Conservation (phyloP, 495 filamentous ascomycete species). For the Letharia columbiana region DNA sequence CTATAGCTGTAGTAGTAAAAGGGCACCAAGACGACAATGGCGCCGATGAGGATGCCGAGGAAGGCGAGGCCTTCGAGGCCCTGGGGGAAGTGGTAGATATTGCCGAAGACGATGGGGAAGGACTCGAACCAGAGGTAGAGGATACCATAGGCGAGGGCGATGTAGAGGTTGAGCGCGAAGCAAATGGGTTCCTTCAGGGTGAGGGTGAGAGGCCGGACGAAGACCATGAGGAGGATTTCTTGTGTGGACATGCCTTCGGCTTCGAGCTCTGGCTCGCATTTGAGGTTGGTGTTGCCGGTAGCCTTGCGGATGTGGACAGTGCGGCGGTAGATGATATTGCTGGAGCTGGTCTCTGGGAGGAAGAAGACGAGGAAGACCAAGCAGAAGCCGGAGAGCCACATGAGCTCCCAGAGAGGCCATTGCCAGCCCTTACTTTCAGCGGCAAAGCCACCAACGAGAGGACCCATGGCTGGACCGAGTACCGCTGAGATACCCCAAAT, state of each 20-base stretch:
- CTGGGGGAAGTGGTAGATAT: conserved; percentile 41
- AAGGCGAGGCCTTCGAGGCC: conserved; percentile 42
- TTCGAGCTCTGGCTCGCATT: conserved; percentile 37
- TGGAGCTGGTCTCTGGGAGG: conserved; percentile 25
- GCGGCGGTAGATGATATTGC: conserved; percentile 30
- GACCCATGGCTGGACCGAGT: conserved; percentile 37
- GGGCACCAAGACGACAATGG: conserved; percentile 33
- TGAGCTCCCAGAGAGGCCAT: conserved; percentile 40
- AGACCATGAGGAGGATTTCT: conserved; percentile 31
- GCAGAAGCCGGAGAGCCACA: conserved; percentile 27
- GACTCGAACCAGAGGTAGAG: conserved; percentile 52
- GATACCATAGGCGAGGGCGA: conserved; percentile 45
- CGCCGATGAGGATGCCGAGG: conserved; percentile 41
- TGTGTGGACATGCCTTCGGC: conserved; percentile 26
- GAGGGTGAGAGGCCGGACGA: conserved; percentile 38
- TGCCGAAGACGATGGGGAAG: conserved; percentile 45
- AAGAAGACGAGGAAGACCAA: conserved; percentile 29
- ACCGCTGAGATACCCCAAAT: conserved; percentile 32
- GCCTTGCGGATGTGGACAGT: conserved; percentile 25
- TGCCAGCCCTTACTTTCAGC: conserved; percentile 33
- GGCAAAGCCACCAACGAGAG: conserved; percentile 37
- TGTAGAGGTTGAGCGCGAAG: conserved; percentile 45
- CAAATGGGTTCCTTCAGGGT: conserved; percentile 44
- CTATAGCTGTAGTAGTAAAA: conserved; percentile 41
- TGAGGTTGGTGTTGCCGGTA: conserved; percentile 31